Base-by-base conservation (phyloP, 2,329 filamentous ascomycete genomes). In the Escovopsis sp. region DNA sequence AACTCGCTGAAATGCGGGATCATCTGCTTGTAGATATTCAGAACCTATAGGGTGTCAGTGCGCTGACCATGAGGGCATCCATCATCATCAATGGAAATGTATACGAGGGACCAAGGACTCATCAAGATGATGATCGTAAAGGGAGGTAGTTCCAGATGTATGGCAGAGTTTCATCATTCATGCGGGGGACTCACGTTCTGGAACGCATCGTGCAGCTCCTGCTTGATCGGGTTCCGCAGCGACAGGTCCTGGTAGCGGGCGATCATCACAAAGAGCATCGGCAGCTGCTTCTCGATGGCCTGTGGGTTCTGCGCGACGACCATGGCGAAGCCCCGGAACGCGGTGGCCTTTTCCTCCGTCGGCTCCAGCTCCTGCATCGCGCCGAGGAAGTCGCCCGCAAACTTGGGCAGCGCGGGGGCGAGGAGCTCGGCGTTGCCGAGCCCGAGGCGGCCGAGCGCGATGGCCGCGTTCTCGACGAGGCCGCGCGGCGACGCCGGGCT, bases 311-410 rank as follows among this genome's bases (percentile, higher is more conserved):
- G 74, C 41, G 81, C 71, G 4, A 96, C 81, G 33, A 93, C 71
- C 45, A 80, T 70, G 36, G 83, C 82, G 60, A 98, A 94, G 0
- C 90, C 90, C 48, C 84, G 76, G 55, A 96, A 84, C 0, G 90
- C 88, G 18, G 87, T 87, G 1, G 82, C 85, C 61, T 98, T 98
- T 59, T 98, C 90, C 41, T 93, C 83, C 3, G 85, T 88, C 49
- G 83, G 79, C 35, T 85, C 79, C 23, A 96, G 79, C 43, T 85
- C 81, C 40, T 75, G 72, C 71, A 98, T 92, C 3, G 79, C 75
- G 35, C 65, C 68, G 36, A 98, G 60, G 62, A 94, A 96, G 26
- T 81, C 73, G 26, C 79, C 74, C 0, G 88, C 85, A 54, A 92
- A 93, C 23, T 72, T 78, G 14, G 72, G 68, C 27, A 98, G 70